Base-by-base conservation (phyloP, 352 stramenopile species). In the Globisporangium spinosum region DNA sequence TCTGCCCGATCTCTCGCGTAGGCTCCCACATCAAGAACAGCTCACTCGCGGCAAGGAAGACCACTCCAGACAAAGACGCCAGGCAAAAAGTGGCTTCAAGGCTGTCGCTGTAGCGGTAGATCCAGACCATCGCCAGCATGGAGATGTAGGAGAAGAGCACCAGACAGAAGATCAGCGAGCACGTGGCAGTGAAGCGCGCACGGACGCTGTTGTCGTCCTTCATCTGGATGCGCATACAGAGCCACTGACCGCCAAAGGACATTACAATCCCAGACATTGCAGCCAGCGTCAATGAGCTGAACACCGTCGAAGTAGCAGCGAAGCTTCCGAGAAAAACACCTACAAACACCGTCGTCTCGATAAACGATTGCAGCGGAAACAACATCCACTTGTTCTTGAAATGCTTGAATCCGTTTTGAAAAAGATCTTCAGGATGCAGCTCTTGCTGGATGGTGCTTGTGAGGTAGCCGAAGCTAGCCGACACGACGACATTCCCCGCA, bases 11-110 rank as follows among this genome's bases (percentile, higher is more conserved):
- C 40, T 83, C 81, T 38, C 88, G 77, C 20, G 88, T 93, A 29
- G 88, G 88, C 56, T 83, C 75, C 88, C 88, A 95, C 59, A 95
- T 73, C n/a, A 93, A 65, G 22, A 92, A 94, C 22, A 95, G 62
- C 22, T 95, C 85, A 54, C 84, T 94, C 20, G 85, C 85, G 3
- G 86, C 85, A 55, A 94, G 62, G 70, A 95, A 95, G 45, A 93
- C 78, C 34, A 95, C 80, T 0, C 88, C 88, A 17, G 88, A 80
- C 4, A 95, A 74, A 3, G 84, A 93, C 2, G 88, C 86, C 5
- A 95, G 63, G 51, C 83, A 92, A 65, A 95, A 95, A 4, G 88
- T 87, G 3, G 87, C 84, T 71, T 95, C 88, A 62, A 95, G 90
- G 58, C 80, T 93, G 60, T 92, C 82, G 40, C 93, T 92, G 74